A percentile compares a stretch with the other conserved stretches of the same genome.
phyloP scores from a whole-genome alignment of 1,139 yeast species.

The Saccharomyces hybrid region DNA sequence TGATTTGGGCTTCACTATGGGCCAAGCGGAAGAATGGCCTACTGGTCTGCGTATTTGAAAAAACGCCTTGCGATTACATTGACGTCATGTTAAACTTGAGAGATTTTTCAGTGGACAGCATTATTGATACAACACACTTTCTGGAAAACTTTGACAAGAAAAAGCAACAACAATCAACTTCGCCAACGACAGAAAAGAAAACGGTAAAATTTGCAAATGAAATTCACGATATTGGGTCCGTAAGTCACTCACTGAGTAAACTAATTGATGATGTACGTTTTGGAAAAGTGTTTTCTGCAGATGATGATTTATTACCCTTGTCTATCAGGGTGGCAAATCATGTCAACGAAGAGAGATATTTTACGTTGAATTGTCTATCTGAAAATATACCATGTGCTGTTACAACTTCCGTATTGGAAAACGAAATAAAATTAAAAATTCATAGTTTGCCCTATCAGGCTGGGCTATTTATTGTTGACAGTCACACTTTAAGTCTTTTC shows the following conservation, averaged over 20 bases:
- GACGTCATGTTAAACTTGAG: slow-evolving; percentile 43
- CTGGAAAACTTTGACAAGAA: slow-evolving; percentile 3
- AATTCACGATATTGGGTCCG: slow-evolving; percentile 17
- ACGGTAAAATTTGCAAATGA: slow-evolving; percentile 31
- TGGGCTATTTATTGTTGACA: slow-evolving; percentile 64
- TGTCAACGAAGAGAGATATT: slow-evolving; percentile 55
- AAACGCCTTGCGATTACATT: slow-evolving; percentile 75
- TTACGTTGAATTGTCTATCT: slow-evolving; percentile 45
- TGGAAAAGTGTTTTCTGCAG: slow-evolving; percentile 28
- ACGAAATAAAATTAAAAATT: slow-evolving; percentile 44
- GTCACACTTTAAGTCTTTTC: slow-evolving; percentile 21
- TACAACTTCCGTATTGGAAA: slow-evolving; percentile 48
- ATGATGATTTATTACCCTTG: slow-evolving; percentile 34
- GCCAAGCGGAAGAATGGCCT: slow-evolving; percentile 68
- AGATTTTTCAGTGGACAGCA: slow-evolving; percentile 21
- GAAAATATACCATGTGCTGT: slow-evolving; percentile 60
- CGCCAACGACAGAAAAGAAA: slow-evolving; percentile 11
- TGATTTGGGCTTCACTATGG: slow-evolving; percentile 83
- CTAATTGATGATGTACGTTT: slow-evolving; percentile 22
- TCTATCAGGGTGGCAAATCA: slow-evolving; percentile 35
- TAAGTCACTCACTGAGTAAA: slow-evolving; percentile 29
- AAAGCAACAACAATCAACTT: slow-evolving; percentile 1
- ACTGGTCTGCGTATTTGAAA: slow-evolving; percentile 81
- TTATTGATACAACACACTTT: slow-evolving; percentile 22
- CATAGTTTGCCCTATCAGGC: slow-evolving; percentile 82